Percentiles rank a stretch among this genome's conserved stretches.
These are phyloP conservation scores for Polyporus arcularius DNA, from an alignment of 768 basidiomycete genomes.

Conservation along the genomic window DNA sequence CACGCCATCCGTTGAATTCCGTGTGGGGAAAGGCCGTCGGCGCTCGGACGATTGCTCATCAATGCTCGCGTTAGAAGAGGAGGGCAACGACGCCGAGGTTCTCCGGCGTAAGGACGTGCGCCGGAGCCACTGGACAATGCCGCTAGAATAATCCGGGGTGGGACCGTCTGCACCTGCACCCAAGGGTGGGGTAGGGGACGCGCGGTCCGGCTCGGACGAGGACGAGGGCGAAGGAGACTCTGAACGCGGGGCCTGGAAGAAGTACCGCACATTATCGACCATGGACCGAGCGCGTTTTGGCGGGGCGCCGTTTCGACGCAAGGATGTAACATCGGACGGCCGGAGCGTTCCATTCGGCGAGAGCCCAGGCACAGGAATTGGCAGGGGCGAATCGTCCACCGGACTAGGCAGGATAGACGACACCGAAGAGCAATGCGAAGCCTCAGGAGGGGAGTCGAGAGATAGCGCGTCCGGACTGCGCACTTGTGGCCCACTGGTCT, in stretches of 20 bases:
- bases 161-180: constrained; percentile 23
- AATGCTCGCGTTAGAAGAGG: constrained; percentile 1
- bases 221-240: constrained; percentile 38
- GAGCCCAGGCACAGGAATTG: constrained; percentile 21
- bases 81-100: constrained; percentile 25
- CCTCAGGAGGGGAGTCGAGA: constrained; percentile 25
- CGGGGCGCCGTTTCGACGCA: constrained; percentile 24
- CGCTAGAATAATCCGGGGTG: constrained; percentile 19
- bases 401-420: constrained; percentile 30
- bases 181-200: constrained; percentile 14
- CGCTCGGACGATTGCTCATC: constrained; percentile 8
- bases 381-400: constrained; percentile 20
- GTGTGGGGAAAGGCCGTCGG: constrained; percentile 22
- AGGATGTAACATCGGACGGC: constrained; percentile 32
- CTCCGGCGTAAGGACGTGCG: constrained; percentile 13
- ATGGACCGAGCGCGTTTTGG: constrained; percentile 54
- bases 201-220: constrained; percentile 18
- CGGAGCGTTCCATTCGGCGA: constrained; percentile 21
- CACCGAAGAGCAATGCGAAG: constrained; percentile 28
- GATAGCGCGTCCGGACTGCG: constrained; percentile 17
- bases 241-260: constrained; percentile 41
- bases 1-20: constrained; percentile 15
- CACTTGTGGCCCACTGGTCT: not conserved
- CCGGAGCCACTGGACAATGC: constrained; percentile 18
- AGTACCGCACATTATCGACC: constrained; percentile 60